phyloP scores from a whole-genome alignment of 345 rosid species.

The Ceriops decandra region DNA sequence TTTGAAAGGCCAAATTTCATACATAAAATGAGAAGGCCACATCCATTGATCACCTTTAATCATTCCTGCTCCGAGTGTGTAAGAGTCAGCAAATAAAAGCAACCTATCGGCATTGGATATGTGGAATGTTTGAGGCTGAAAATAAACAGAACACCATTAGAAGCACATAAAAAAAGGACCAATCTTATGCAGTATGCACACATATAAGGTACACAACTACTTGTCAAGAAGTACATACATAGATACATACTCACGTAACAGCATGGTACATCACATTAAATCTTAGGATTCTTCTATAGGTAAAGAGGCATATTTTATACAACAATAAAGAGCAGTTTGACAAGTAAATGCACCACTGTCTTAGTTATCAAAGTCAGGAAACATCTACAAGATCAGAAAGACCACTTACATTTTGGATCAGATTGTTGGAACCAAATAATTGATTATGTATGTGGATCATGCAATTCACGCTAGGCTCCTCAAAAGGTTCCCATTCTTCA shows the following conservation, averaged over 20 bases:
- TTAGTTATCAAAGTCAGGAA: no score
- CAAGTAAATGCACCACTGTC: no score
- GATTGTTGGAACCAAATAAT: constrained; percentile 78
- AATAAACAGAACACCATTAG: constrained; percentile 12
- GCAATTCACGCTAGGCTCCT: constrained; percentile 45
- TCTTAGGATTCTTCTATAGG: no score
- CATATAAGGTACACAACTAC: background rate
- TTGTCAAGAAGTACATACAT: background rate
- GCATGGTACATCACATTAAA: no score
- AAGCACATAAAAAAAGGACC: constrained; percentile 4
- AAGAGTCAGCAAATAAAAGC: constrained; percentile 59
- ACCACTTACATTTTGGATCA: constrained; percentile 51
- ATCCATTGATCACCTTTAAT: constrained; percentile 51
- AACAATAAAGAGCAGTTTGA: no score
- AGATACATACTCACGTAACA: no score
- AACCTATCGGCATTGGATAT: constrained; percentile 54
- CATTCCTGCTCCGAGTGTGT: constrained; percentile 63
- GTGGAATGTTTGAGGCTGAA: constrained; percentile 58
- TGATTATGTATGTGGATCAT: constrained; percentile 61
- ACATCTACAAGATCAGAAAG: background rate
- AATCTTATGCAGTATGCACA: background rate
- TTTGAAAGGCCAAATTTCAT: background rate
- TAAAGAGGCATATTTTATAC: no score
- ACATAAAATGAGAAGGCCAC: constrained; percentile 1
- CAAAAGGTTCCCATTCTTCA: constrained; percentile 65